These are phyloP conservation scores for Helminthosporium solani DNA, from an alignment of 2,329 filamentous ascomycete species.

Conservation along the genomic window DNA sequence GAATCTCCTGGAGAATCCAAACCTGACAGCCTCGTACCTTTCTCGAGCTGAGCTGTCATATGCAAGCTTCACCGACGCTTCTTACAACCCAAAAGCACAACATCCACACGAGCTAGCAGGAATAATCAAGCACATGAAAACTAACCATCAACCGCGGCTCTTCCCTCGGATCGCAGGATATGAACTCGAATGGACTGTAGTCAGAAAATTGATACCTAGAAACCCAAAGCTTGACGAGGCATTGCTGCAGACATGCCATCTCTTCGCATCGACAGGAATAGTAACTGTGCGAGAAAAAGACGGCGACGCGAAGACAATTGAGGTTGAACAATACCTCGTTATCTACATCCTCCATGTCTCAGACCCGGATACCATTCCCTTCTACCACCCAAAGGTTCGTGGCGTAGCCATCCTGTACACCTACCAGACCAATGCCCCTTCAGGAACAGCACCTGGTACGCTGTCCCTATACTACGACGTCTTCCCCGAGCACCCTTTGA, in stretches of 20 bases:
- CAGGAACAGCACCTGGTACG: conserved; percentile 27
- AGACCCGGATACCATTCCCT: conserved; percentile 67
- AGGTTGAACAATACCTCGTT: conserved; percentile 57
- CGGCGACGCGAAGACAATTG: conserved; percentile 28
- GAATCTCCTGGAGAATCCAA: conserved; percentile 76
- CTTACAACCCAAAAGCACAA: conserved; percentile 34
- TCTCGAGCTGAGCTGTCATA: conserved; percentile 75
- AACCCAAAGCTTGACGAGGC: conserved; percentile 74
- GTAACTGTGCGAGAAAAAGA: conserved; percentile 12
- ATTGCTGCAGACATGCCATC: conserved; percentile 79
- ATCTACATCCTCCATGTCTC: conserved; percentile 76
- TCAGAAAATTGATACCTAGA: conserved; percentile 77
- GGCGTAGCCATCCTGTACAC: conserved; percentile 75
- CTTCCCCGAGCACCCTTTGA: conserved; percentile 43
- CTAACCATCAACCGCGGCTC: conserved; percentile 39
- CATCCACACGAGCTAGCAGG: conserved; percentile 41
- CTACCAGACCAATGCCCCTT: conserved; percentile 50
- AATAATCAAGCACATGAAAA: conserved; percentile 52
- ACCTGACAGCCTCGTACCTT: conserved; percentile 74
- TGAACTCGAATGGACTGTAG: conserved; percentile 61
- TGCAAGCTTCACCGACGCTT: conserved; percentile 48
- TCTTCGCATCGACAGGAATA: conserved; percentile 52
- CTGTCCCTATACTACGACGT: conserved; percentile 56
- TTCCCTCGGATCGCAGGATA: conserved; percentile 38
- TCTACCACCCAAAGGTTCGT: conserved; percentile 80